These are phyloP conservation scores for Ophiosphaerella narmari DNA, from an alignment of 2,329 filamentous ascomycete genomes.

Conservation along the genomic window DNA sequence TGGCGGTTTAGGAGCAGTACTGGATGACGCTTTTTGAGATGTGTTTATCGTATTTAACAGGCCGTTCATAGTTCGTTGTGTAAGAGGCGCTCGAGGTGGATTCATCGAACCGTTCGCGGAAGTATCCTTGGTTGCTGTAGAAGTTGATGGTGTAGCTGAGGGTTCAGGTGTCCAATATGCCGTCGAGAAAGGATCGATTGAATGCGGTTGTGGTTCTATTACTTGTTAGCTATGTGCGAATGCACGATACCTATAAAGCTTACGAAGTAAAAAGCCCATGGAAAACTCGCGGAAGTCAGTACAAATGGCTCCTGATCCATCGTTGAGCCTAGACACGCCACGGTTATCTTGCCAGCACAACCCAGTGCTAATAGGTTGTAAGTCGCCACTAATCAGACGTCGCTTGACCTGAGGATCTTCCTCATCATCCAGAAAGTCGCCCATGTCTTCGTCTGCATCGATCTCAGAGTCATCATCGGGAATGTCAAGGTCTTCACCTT, in stretches of 20 bases:
- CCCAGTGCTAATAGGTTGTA: slow-evolving; percentile 78
- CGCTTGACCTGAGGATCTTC: slow-evolving; percentile 64
- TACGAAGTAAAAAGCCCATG: slow-evolving; percentile 77
- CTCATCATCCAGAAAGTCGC: slow-evolving; percentile 86
- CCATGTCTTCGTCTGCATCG: slow-evolving; percentile 82
- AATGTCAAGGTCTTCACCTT: slow-evolving; percentile 67
- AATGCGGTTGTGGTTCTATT: slow-evolving; percentile 52
- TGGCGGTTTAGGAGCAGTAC: slow-evolving; percentile 34
- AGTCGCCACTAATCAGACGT: slow-evolving; percentile 65
- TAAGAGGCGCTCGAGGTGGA: slow-evolving; percentile 49
- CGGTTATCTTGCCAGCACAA: slow-evolving; percentile 76
- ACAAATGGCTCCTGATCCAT: slow-evolving; percentile 53
- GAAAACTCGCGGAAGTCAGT: slow-evolving; percentile 63
- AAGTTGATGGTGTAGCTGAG: slow-evolving; percentile 9
- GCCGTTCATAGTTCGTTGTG: slow-evolving; percentile 44
- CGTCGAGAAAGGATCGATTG: slow-evolving; percentile 85
- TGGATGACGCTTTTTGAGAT: slow-evolving; percentile 15
- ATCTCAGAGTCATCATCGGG: slow-evolving; percentile 70
- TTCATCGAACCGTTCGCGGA: slow-evolving; percentile 39
- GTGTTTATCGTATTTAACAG: slow-evolving; percentile 38
- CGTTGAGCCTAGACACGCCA: slow-evolving; percentile 49
- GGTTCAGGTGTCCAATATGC: slow-evolving; percentile 69
- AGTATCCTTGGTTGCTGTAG: slow-evolving; percentile 18
- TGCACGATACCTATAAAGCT: slow-evolving; percentile 31
- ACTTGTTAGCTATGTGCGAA: slow-evolving; percentile 12